Evolutionary conservation across 148 eudicot species (phyloP).

Genomic region (Vaccinium darrowii): DNA sequence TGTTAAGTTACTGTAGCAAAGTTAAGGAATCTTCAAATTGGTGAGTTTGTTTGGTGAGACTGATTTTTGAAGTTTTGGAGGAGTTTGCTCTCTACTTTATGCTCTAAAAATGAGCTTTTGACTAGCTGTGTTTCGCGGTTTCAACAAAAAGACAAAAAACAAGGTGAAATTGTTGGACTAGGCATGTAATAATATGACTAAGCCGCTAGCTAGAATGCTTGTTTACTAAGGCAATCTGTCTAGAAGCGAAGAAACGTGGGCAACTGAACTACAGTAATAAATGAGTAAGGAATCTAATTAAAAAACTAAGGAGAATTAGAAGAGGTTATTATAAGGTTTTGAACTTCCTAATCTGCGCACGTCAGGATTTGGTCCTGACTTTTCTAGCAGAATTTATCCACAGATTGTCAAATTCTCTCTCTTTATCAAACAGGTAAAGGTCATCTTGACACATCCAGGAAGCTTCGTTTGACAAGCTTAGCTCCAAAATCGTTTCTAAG

Average conservation of each 20-base stretch:
- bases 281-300: neutral
- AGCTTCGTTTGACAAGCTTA: neutral
- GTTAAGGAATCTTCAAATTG: too few species aligned
- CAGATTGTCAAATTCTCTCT: neutral
- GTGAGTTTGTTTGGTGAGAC: too few species aligned
- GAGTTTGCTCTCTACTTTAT: too few species aligned
- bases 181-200: neutral
- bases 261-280: neutral
- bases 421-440: too few species aligned
- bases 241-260: constrained; percentile 12
- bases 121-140: neutral
- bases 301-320: neutral
- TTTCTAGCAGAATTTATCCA: neutral
- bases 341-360: neutral
- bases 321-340: neutral
- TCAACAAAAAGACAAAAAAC: neutral
- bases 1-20: too few species aligned
- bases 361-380: neutral
- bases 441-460: constrained; percentile 1
- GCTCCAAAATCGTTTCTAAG: neutral
- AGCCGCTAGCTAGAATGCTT: neutral
- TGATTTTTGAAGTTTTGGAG: too few species aligned
- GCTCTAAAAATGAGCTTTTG: neutral
- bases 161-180: neutral
- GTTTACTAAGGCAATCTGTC: neutral